phyloP scores from a whole-genome alignment of 1,284 basidiomycete genomes.

The Austroboletus rostrupii region DNA sequence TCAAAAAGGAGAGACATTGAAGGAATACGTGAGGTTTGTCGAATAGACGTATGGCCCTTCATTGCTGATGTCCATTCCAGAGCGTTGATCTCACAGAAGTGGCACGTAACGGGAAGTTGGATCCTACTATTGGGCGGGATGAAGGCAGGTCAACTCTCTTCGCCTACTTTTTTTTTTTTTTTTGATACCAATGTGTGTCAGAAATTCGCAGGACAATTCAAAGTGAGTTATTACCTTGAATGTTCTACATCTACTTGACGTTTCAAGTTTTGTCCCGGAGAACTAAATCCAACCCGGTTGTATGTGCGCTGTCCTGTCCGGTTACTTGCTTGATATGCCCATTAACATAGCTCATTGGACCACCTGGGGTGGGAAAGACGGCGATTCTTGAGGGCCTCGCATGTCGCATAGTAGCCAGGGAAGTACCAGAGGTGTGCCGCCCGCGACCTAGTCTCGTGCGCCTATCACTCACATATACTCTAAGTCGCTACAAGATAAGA shows the following conservation, averaged over 20 bases:
- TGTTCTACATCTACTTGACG: neutral
- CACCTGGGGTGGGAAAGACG: slow-evolving; percentile 87
- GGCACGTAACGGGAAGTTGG: slow-evolving; percentile 80
- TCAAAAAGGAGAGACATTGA: slow-evolving; percentile 78
- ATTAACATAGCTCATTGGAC: slow-evolving; percentile 59
- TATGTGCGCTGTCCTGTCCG: slow-evolving; percentile 30
- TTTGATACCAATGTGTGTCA: slow-evolving; percentile 22
- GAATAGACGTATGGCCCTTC: neutral
- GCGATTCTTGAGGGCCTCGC: slow-evolving; percentile 92
- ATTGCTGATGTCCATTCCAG: slow-evolving; percentile 32
- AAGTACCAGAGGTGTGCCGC: slow-evolving; percentile 79
- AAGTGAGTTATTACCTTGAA: slow-evolving; percentile 46
- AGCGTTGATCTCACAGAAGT: slow-evolving; percentile 83
- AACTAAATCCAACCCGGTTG: slow-evolving; percentile 88
- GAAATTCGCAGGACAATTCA: slow-evolving; percentile 91
- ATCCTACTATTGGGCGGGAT: slow-evolving; percentile 87
- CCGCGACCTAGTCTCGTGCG: neutral
- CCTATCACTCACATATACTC: neutral
- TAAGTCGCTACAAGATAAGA: slow-evolving; percentile 78
- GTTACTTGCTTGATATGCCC: neutral
- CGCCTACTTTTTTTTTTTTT: neutral
- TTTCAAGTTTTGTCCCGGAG: slow-evolving; percentile 66
- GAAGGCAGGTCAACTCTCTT: slow-evolving; percentile 48
- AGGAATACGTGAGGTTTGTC: slow-evolving; percentile 66
- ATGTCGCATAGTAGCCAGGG: slow-evolving; percentile 82